Percentiles rank a stretch among this genome's conserved stretches.
These are phyloP conservation scores for Candida frijolesensis DNA, from an alignment of 1,139 yeast genomes.

Conservation along the genomic window DNA sequence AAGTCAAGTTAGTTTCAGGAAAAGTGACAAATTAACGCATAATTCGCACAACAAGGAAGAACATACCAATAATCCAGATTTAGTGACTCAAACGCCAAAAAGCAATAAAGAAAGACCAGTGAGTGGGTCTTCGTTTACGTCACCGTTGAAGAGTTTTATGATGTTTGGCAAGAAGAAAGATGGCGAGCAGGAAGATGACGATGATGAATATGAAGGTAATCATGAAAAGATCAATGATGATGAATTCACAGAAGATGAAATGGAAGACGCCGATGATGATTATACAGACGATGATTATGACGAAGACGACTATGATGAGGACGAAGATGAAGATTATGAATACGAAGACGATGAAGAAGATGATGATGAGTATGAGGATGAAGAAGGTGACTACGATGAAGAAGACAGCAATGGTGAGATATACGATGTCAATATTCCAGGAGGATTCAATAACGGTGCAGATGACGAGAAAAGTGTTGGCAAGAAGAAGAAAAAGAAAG, in stretches of 20 bases:
- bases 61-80: slow-evolving; percentile 33
- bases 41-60: slow-evolving; percentile 6
- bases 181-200: slow-evolving; percentile 21
- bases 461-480: too few relatives aligned
- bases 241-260: slow-evolving; percentile 17
- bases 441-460: background rate
- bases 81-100: slow-evolving; percentile 7
- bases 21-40: slow-evolving; percentile 17
- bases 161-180: slow-evolving; percentile 29
- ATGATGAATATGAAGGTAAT: slow-evolving; percentile 15
- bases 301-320: slow-evolving; percentile 20
- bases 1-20: slow-evolving; percentile 15
- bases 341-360: slow-evolving; percentile 33
- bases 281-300: slow-evolving; percentile 22
- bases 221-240: slow-evolving; percentile 16
- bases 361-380: slow-evolving; percentile 30
- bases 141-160: slow-evolving; percentile 49
- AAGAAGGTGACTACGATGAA: slow-evolving; percentile 18
- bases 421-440: background rate
- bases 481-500: background rate
- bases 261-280: slow-evolving; percentile 19
- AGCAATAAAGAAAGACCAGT: slow-evolving; percentile 30
- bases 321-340: slow-evolving; percentile 29
- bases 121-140: slow-evolving; percentile 40
- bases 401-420: slow-evolving; percentile 25